phyloP scores from a whole-genome alignment of 306 rosid species.

The Inga laurina region DNA sequence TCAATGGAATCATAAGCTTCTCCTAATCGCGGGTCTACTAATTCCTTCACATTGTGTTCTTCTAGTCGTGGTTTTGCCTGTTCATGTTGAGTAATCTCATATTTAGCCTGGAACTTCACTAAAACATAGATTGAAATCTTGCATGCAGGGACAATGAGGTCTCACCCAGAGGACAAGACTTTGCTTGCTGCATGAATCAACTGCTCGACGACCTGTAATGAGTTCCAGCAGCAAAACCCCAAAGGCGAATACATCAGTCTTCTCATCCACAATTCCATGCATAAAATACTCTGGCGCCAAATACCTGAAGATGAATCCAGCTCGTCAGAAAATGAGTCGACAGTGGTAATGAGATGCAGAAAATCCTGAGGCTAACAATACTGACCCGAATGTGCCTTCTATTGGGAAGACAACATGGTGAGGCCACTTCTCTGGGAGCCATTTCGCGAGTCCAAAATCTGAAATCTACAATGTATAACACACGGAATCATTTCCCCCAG shows the following conservation, averaged over 20 bases:
- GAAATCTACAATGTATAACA: slow-evolving; percentile 62
- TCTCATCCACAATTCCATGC: slow-evolving; percentile 95
- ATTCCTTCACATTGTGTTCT: slow-evolving; percentile 47
- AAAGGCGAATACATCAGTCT: slow-evolving; percentile 84
- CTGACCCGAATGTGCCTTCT: slow-evolving; percentile 99
- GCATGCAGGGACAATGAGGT: background rate
- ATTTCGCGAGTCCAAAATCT: slow-evolving; percentile 94
- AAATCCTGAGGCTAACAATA: slow-evolving; percentile 15
- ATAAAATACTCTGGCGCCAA: slow-evolving; percentile 95
- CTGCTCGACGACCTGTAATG: slow-evolving; percentile 94
- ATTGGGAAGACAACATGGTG: slow-evolving; percentile 95
- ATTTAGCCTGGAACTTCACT: background rate
- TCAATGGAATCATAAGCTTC: slow-evolving; percentile 57
- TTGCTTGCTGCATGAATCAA: slow-evolving; percentile 72
- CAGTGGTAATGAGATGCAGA: background rate
- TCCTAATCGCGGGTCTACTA: slow-evolving; percentile 74
- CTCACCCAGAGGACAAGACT: slow-evolving; percentile 94
- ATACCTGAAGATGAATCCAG: slow-evolving; percentile 55
- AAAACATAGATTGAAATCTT: background rate
- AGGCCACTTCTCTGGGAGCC: slow-evolving; percentile 94
- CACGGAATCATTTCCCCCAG: background rate
- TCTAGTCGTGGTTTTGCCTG: slow-evolving; percentile 91
- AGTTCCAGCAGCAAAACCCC: slow-evolving; percentile 93
- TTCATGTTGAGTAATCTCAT: background rate
- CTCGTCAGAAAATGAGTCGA: slow-evolving; percentile 16